phyloP scores from a whole-genome alignment of 805 yeast genomes.

The Yarrowia osloensis region DNA sequence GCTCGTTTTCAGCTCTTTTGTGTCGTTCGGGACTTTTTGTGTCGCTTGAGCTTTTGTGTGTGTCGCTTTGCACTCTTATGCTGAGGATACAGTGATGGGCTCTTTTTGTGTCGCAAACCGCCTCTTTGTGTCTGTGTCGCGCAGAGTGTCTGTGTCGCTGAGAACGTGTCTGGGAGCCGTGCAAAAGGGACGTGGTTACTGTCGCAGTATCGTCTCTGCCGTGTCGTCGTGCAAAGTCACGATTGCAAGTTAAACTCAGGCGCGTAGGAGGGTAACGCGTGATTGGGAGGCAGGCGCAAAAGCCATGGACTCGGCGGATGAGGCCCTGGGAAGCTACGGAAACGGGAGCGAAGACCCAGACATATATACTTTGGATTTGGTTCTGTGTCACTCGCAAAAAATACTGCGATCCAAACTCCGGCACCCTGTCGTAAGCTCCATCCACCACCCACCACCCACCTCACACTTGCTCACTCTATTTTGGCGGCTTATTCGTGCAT shows the following conservation, averaged over 20 bases:
- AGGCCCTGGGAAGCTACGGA: too few relatives aligned
- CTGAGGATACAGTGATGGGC: too few relatives aligned
- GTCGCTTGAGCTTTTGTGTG: too few relatives aligned
- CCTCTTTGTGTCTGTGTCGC: too few relatives aligned
- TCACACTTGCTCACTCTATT: constrained; percentile 17
- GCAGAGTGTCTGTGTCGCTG: neutral
- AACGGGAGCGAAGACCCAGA: neutral
- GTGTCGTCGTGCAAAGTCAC: constrained; percentile 11
- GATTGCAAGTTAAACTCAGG: constrained; percentile 22
- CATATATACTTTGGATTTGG: neutral
- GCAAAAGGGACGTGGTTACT: too few relatives aligned
- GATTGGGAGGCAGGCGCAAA: constrained; percentile 23
- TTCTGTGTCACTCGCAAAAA: neutral
- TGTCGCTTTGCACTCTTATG: too few relatives aligned
- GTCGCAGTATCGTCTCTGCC: neutral
- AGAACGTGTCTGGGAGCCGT: neutral
- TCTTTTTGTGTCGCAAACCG: too few relatives aligned
- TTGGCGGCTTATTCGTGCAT: constrained; percentile 25
- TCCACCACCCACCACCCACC: neutral
- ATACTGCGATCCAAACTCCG: neutral
- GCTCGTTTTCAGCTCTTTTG: too few relatives aligned
- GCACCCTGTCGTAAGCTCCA: neutral
- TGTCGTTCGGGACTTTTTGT: too few relatives aligned
- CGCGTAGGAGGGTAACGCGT: constrained; percentile 31
- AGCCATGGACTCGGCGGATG: neutral